A percentile compares a stretch with the other conserved stretches of the same genome.
phyloP scores from a whole-genome alignment of 257 asterid genomes.

The Paulownia fortunei region DNA sequence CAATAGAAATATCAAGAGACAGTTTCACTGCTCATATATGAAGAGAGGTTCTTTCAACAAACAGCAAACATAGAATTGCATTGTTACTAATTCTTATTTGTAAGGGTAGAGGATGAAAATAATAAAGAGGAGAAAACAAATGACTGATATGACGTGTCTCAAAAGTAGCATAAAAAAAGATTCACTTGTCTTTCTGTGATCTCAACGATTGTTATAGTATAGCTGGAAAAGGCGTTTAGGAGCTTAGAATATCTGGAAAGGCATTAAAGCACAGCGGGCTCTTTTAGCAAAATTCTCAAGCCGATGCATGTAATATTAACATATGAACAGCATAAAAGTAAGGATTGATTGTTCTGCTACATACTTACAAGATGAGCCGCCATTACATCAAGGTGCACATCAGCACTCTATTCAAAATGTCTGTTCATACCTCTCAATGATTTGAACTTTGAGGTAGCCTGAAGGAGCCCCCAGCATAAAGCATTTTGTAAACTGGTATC shows the following conservation, averaged over 20 bases:
- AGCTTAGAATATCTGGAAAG: background rate
- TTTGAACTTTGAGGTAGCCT: conserved; percentile 54
- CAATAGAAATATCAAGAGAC: no score
- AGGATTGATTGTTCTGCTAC: background rate
- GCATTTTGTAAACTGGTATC: conserved; percentile 69
- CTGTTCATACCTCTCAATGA: conserved; percentile 28
- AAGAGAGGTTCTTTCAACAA: no score
- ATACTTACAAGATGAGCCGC: conserved; percentile 22
- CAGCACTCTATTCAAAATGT: background rate
- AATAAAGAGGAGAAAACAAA: background rate
- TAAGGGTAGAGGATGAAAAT: background rate
- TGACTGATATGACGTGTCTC: no score
- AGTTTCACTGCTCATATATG: no score
- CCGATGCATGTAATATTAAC: background rate
- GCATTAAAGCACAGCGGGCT: background rate
- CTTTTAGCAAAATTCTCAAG: background rate
- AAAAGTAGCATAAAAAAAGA: no score
- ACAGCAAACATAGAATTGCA: no score
- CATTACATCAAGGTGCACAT: background rate
- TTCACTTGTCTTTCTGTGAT: no score
- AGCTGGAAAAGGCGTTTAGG: no score
- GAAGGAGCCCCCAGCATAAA: conserved; percentile 74
- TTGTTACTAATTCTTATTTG: no score
- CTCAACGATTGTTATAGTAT: no score
- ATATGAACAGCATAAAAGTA: conserved; percentile 12